Percentiles rank a stretch among this genome's conserved stretches.
Conservation (phyloP, 163 green algal genomes). For the Volvox carteri region DNA sequence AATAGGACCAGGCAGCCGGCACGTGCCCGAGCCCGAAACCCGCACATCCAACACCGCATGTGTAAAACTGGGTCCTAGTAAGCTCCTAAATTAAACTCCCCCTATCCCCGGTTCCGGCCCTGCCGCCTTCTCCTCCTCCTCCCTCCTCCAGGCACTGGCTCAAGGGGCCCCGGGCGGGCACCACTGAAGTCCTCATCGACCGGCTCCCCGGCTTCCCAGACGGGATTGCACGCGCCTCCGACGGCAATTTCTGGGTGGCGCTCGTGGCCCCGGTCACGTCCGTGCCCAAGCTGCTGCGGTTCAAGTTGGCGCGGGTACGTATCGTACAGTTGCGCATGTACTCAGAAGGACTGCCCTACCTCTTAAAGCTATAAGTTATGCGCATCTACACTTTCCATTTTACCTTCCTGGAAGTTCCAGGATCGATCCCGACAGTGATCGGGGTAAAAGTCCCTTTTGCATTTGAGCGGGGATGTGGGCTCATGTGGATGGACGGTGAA, state of each 20-base stretch:
- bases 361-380: background rate
- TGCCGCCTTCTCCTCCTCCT: no score
- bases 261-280: slow-evolving; percentile 60
- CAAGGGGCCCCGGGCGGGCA: slow-evolving; percentile 74
- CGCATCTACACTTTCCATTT: no score
- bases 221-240: slow-evolving; percentile 61
- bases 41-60: no score
- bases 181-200: slow-evolving; percentile 69
- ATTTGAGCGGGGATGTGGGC: background rate
- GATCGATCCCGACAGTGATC: background rate
- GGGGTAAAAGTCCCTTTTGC: background rate
- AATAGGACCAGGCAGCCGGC: no score
- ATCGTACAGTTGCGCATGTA: background rate
- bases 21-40: no score
- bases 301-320: slow-evolving; percentile 35
- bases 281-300: slow-evolving; percentile 56
- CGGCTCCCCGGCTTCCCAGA: slow-evolving; percentile 76
- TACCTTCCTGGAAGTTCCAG: background rate
- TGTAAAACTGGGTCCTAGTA: no score
- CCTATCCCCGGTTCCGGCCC: no score
- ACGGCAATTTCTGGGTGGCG: slow-evolving; percentile 68
- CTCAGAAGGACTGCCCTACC: no score
- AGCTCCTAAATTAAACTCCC: no score
- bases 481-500: background rate
- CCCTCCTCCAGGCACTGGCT: slow-evolving; percentile 72